Evolutionary conservation across 2,329 filamentous ascomycete species (phyloP), one percentile per base, ranked within the genome.

Genomic region (Alternaria dauci): DNA sequence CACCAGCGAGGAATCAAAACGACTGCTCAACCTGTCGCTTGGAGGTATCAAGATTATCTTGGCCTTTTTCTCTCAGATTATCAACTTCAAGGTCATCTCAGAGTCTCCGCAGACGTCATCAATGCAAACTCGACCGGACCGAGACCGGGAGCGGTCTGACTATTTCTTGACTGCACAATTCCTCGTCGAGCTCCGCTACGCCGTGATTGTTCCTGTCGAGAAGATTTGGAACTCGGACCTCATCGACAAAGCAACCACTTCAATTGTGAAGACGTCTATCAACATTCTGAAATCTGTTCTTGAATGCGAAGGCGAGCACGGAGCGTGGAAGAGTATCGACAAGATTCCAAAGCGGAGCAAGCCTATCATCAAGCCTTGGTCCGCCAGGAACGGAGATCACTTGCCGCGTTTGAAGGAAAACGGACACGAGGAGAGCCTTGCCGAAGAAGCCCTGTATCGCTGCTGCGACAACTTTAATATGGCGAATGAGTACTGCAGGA

Each of bases 221-320:
- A 86, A 89, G 47, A 86, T 98, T 28, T 99, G 95, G 96, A 89
- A 92, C 67, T 96, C 93, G 1, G 83, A 88, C 26, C 87, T 96
- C 48, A 87, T 95, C 18, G 93, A 97, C 69, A 94, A 92, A 70
- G 87, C 93, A 1, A 89, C 91, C 3, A 89, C 89, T 25, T 85
- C 88, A 23, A 91, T 94, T 42, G 87, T 95, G 18, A 91, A 92
- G 68, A 90, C 88, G 55, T 83, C 97, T 14, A 88, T 98, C 61
- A 91, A 93, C 32, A 94, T 97, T 47, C 82, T 99, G 58, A 92
- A 91, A 69, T 87, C 87, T 5, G 89, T 96, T 16, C 86, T 93
- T 11, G 86, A 88, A 59, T 91, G 87, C n/a, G 93, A 97, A 55
- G 84, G 87, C 57, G 95, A 99, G 76, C 79, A 83, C 8, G 85